Conservation (phyloP, 305 asterid genomes). For the Fraxinus velutina region DNA sequence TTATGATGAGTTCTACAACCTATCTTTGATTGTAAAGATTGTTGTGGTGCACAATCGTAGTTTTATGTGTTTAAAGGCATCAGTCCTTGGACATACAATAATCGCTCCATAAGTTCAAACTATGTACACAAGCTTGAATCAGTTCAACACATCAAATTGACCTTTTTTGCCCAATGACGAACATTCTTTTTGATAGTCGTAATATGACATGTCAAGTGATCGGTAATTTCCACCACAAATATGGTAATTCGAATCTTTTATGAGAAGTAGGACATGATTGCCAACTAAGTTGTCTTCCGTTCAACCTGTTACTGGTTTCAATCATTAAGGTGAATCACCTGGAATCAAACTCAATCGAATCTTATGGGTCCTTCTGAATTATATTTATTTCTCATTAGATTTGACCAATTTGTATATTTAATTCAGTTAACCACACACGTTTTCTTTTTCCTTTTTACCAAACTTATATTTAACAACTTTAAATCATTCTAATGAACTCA, state of each 20-base stretch:
- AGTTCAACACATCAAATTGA: background rate
- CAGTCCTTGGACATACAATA: background rate
- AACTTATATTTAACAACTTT: background rate
- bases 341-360: background rate
- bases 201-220: background rate
- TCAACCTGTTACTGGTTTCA: background rate
- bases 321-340: background rate
- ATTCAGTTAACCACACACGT: background rate
- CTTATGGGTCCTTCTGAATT: background rate
- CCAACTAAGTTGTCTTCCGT: background rate
- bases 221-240: background rate
- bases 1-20: background rate
- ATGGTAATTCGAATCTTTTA: background rate
- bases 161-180: background rate
- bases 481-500: background rate
- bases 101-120: background rate
- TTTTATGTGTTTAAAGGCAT: background rate
- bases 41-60: background rate
- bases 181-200: background rate
- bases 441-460: background rate
- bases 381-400: background rate
- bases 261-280: background rate
- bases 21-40: background rate
- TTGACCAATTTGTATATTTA: background rate
- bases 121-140: background rate